Evolutionary conservation across 352 stramenopile species (phyloP).

Genomic region (Globisporangium perplexum): DNA sequence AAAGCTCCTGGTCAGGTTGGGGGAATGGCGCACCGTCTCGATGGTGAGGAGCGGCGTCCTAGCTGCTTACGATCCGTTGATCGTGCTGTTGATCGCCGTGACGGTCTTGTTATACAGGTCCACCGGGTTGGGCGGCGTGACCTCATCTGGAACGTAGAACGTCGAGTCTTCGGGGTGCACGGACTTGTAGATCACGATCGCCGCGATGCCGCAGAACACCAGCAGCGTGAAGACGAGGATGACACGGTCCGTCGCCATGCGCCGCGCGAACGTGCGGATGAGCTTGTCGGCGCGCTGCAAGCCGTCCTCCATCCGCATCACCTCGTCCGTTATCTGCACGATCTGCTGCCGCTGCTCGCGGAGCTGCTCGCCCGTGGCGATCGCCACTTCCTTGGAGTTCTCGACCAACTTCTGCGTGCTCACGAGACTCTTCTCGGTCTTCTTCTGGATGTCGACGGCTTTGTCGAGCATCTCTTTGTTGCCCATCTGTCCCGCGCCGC

Average conservation of each 20-base stretch:
- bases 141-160: conserved; percentile 83
- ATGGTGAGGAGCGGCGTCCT: no score
- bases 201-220: conserved; percentile 73
- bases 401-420: conserved; percentile 86
- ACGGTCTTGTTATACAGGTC: conserved; percentile 75
- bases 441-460: conserved; percentile 73
- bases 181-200: conserved; percentile 82
- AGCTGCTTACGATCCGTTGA: conserved; percentile 21
- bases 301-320: conserved; percentile 84
- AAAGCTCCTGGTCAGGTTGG: not conserved
- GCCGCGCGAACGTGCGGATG: conserved; percentile 70
- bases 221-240: conserved; percentile 79
- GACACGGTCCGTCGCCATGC: conserved; percentile 80
- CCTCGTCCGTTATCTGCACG: conserved; percentile 82
- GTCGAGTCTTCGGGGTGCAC: conserved; percentile 66
- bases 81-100: conserved; percentile 47
- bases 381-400: conserved; percentile 73
- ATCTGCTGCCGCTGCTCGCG: conserved; percentile 82
- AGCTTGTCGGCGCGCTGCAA: conserved; percentile 76
- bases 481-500: conserved; percentile 22
- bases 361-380: conserved; percentile 71
- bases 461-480: conserved; percentile 79
- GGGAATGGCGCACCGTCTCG: not conserved
- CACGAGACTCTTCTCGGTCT: conserved; percentile 81
- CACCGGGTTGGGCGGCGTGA: conserved; percentile 72